Evolutionary conservation across 108 stramenopile species (phyloP).

Genomic region (Chaetoceros tenuissimus): DNA sequence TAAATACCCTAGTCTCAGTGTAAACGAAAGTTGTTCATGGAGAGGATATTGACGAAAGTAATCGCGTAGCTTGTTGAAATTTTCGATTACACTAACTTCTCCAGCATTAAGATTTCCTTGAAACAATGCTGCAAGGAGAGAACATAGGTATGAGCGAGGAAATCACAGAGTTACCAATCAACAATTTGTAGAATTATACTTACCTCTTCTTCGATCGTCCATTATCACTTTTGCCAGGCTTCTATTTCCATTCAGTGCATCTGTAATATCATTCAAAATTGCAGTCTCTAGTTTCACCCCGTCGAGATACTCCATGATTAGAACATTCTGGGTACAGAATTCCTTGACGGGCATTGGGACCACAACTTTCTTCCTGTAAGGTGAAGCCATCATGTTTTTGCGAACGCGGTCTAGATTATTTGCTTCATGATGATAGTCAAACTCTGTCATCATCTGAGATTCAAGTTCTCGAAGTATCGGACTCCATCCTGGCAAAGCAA

Average conservation of each 20-base stretch:
- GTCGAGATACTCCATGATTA: constrained; percentile 61
- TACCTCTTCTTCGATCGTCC: background rate
- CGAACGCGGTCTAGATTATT: constrained; percentile 31
- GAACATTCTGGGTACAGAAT: constrained; percentile 46
- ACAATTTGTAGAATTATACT: background rate
- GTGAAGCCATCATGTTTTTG: constrained; percentile 30
- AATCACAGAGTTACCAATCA: background rate
- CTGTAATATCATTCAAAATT: constrained; percentile 38
- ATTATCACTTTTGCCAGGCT: constrained; percentile 26
- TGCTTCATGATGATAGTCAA: constrained; percentile 61
- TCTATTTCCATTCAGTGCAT: constrained; percentile 29
- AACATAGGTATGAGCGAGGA: background rate
- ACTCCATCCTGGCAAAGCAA: constrained; percentile 62
- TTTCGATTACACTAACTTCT: background rate
- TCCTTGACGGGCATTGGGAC: constrained; percentile 40
- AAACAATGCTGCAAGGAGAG: constrained; percentile 14
- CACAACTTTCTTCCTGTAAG: constrained; percentile 24
- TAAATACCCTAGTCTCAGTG: constrained; percentile 16
- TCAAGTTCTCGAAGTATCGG: constrained; percentile 54
- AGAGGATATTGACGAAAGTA: constrained; percentile 6
- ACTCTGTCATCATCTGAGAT: constrained; percentile 59
- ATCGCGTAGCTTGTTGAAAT: constrained; percentile 12
- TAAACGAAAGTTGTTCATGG: background rate
- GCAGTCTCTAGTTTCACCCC: constrained; percentile 46
- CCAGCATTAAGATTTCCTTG: constrained; percentile 15